phyloP scores from a whole-genome alignment of 768 basidiomycete species.

The Tylopilus sp. region DNA sequence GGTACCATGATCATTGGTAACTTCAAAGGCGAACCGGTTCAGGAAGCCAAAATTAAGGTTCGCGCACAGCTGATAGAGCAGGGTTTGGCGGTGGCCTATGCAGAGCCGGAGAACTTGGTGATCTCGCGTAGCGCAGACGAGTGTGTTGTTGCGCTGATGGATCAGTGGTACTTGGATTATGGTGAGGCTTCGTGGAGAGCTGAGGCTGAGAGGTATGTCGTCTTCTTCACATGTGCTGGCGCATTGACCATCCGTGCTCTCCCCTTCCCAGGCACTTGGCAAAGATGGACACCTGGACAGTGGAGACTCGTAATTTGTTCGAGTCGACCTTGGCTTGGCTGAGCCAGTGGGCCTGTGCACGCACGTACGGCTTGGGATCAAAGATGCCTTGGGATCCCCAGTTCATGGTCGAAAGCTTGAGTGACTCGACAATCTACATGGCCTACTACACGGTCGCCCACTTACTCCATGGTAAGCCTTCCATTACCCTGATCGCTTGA shows the following conservation, averaged over 20 bases:
- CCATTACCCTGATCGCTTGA: not conserved
- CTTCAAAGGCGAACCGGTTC: conserved; percentile 83
- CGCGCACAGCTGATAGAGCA: conserved; percentile 76
- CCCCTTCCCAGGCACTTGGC: conserved; percentile 56
- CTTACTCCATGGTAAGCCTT: conserved; percentile 74
- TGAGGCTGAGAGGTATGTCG: conserved; percentile 72
- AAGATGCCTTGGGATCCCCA: conserved; percentile 95
- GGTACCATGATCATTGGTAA: conserved; percentile 91
- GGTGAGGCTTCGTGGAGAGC: conserved; percentile 89
- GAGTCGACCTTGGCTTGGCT: conserved; percentile 92
- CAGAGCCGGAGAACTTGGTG: conserved; percentile 91
- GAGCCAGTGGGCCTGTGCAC: conserved; percentile 99
- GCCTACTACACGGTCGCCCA: conserved; percentile 94
- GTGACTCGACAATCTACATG: conserved; percentile 99
- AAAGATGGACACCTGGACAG: conserved; percentile 85
- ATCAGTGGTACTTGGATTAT: conserved; percentile 99
- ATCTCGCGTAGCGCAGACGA: conserved; percentile 92
- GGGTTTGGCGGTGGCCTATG: conserved; percentile 83
- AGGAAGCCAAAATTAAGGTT: conserved; percentile 90
- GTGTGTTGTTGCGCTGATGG: conserved; percentile 96
- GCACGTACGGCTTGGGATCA: conserved; percentile 93
- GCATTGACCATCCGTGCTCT: not conserved
- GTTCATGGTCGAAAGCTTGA: conserved; percentile 94
- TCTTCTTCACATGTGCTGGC: not conserved
- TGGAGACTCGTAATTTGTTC: conserved; percentile 91